Evolutionary conservation across 345 rosid genomes (phyloP).

Genomic region (Draba incana): DNA sequence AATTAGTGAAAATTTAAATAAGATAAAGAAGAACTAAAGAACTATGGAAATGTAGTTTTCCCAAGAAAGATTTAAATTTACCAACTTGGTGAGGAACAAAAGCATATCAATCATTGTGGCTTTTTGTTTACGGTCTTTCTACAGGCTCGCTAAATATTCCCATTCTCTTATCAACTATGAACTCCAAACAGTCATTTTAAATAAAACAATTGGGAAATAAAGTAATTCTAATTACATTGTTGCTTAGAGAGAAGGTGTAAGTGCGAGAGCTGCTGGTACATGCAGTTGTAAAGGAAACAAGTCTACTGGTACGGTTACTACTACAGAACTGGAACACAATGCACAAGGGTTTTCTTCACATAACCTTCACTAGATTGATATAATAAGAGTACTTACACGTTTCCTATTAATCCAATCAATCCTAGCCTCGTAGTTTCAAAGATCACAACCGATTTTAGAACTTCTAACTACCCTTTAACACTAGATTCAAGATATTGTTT

Average conservation of each 20-base stretch:
- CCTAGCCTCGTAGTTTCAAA: no score
- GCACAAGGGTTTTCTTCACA: no score
- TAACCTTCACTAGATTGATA: no score
- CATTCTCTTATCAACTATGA: slow-evolving; percentile 42
- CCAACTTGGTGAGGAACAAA: slow-evolving; percentile 42
- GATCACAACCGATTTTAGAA: no score
- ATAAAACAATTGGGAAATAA: slow-evolving; percentile 16
- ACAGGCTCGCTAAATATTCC: slow-evolving; percentile 34
- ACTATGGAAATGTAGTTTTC: background rate
- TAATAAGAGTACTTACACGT: no score
- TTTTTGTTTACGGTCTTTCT: slow-evolving; percentile 34
- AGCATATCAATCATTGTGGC: slow-evolving; percentile 43
- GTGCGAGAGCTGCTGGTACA: no score
- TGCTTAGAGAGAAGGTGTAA: slow-evolving; percentile 15
- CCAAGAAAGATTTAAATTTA: slow-evolving; percentile 19
- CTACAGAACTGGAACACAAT: no score
- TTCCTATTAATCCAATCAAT: no score
- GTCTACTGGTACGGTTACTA: no score
- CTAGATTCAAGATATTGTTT: no score
- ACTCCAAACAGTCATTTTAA: slow-evolving; percentile 23
- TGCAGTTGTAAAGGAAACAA: no score
- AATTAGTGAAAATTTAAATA: background rate
- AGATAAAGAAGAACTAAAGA: background rate
- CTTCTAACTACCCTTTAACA: no score
- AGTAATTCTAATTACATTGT: slow-evolving; percentile 1